These are phyloP conservation scores for Meyerozyma elateridarum DNA, from an alignment of 1,139 yeast species.

Conservation along the genomic window DNA sequence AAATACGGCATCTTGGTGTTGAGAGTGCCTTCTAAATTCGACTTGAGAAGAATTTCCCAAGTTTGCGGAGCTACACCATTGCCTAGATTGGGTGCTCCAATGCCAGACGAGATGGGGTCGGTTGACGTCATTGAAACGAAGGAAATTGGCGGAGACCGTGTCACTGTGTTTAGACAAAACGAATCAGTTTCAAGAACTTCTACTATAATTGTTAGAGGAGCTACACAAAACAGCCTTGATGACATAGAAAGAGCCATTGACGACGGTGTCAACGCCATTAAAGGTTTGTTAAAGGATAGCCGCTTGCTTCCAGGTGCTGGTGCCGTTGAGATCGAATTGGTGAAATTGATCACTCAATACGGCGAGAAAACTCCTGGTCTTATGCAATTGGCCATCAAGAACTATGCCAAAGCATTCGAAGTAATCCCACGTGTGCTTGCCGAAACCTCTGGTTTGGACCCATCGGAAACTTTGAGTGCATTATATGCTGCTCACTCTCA, in stretches of 20 bases:
- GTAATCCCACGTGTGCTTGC: constrained; percentile 89
- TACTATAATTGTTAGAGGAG: constrained; percentile 91
- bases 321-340: constrained; percentile 88
- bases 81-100: constrained; percentile 92
- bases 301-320: constrained; percentile 95
- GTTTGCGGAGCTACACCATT: constrained; percentile 98
- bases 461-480: constrained; percentile 81
- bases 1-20: constrained; percentile 79
- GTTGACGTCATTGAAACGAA: constrained; percentile 85
- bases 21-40: constrained; percentile 91
- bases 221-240: constrained; percentile 91
- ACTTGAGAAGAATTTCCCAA: constrained; percentile 86
- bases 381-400: constrained; percentile 88
- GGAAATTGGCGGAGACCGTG: constrained; percentile 97
- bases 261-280: constrained; percentile 91
- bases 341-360: constrained; percentile 68
- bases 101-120: constrained; percentile 89
- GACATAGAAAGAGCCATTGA: constrained; percentile 96
- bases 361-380: constrained; percentile 96
- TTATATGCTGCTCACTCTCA: constrained; percentile 79
- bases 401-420: constrained; percentile 92
- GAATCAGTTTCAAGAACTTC: constrained; percentile 71
- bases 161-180: constrained; percentile 86
- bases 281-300: constrained; percentile 77
- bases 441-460: constrained; percentile 90